Evolutionary conservation across 2,329 filamentous ascomycete genomes (phyloP).

Genomic region (Cladophialophora carrionii): DNA sequence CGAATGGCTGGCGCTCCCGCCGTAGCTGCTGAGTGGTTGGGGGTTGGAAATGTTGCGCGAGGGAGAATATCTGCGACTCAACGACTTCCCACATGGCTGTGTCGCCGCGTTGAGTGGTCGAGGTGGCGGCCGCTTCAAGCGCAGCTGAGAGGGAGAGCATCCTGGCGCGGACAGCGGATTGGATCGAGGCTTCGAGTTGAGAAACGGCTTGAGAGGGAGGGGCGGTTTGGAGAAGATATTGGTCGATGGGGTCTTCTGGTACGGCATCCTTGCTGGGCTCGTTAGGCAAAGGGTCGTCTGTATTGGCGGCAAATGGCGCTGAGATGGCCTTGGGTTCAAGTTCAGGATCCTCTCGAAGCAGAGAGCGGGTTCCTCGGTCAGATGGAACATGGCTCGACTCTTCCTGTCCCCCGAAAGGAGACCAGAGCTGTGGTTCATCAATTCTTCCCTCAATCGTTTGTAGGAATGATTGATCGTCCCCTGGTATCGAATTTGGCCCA

Average conservation of each 20-base stretch:
- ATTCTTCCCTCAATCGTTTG: neutral
- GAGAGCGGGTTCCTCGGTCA: neutral
- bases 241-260: neutral
- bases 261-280: neutral
- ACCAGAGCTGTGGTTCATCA: neutral
- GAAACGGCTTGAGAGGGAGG: neutral
- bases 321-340: neutral
- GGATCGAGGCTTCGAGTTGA: slow-evolving; percentile 7
- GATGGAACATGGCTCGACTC: neutral
- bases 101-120: slow-evolving; percentile 28
- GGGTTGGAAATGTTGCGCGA: slow-evolving; percentile 23
- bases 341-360: neutral
- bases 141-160: slow-evolving; percentile 21
- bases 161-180: slow-evolving; percentile 14
- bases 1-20: neutral
- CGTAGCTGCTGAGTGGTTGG: neutral
- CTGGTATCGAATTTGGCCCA: no score
- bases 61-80: slow-evolving; percentile 31
- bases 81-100: slow-evolving; percentile 33
- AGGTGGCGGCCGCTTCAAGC: slow-evolving; percentile 22
- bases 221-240: neutral
- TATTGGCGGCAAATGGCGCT: neutral
- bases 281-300: neutral
- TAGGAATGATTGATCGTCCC: neutral
- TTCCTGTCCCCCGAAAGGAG: neutral